These are phyloP conservation scores for Penicillium psychrosexuale DNA, from an alignment of 2,329 filamentous ascomycete species.

Conservation along the genomic window DNA sequence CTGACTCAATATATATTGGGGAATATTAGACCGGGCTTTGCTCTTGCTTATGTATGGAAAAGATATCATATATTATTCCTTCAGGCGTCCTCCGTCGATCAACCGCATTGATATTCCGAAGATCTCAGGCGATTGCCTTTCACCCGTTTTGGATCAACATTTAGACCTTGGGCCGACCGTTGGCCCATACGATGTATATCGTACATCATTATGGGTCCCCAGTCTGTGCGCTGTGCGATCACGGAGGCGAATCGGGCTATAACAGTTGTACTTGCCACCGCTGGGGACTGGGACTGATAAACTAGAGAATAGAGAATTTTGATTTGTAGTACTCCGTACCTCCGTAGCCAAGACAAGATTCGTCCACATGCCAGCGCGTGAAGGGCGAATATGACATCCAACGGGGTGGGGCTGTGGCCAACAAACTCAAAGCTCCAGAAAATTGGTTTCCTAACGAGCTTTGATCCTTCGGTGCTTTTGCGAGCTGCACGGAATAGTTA, in stretches of 20 bases:
- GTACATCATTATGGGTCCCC: conserved; percentile 16
- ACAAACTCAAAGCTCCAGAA: conserved; percentile 5
- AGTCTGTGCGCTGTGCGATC: conserved; percentile 16
- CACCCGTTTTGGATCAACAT: conserved; percentile 7
- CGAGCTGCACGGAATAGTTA: not conserved
- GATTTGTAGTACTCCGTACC: no score
- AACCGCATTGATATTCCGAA: conserved; percentile 12
- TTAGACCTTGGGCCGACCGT: conserved; percentile 19
- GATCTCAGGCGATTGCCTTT: conserved; percentile 21
- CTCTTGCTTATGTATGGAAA: conserved; percentile 9
- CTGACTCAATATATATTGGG: not conserved
- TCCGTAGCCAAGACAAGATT: not conserved
- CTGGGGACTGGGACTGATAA: not conserved
- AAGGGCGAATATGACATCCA: not conserved
- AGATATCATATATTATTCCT: conserved; percentile 1
- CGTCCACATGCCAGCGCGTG: no score
- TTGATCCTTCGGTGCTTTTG: not conserved
- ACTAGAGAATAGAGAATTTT: not conserved
- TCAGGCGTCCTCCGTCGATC: conserved; percentile 1
- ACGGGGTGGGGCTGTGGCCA: conserved; percentile 1
- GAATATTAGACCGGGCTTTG: not conserved
- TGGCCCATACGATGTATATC: conserved; percentile 11
- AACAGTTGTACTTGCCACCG: not conserved
- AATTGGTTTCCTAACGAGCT: not conserved
- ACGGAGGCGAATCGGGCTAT: conserved; percentile 1